phyloP scores from a whole-genome alignment of 345 rosid genomes.

The Linum trigynum region DNA sequence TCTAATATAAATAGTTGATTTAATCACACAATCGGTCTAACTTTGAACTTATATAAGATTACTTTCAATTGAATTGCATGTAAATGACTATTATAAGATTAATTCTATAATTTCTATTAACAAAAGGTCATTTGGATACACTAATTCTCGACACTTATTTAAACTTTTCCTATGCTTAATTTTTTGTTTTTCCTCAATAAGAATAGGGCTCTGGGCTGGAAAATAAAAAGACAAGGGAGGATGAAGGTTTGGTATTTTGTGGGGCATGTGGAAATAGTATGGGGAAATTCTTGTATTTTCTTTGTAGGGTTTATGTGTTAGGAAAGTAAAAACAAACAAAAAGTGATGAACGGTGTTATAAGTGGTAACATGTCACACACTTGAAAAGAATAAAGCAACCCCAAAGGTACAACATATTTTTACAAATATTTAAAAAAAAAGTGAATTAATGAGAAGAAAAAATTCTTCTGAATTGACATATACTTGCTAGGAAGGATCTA shows the following conservation, averaged over 20 bases:
- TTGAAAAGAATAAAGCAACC: constrained; percentile 28
- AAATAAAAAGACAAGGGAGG: neutral
- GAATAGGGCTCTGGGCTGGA: too few relatives aligned
- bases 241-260: constrained; percentile 10
- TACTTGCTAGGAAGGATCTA: constrained; percentile 35
- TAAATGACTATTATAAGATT: too few relatives aligned
- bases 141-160: too few relatives aligned
- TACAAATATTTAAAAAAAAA: constrained; percentile 14
- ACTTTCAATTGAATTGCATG: too few relatives aligned
- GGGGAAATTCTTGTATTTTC: constrained; percentile 13
- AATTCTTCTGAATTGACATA: constrained; percentile 24
- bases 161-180: too few relatives aligned
- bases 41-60: too few relatives aligned
- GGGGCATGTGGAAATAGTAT: neutral
- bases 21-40: too few relatives aligned
- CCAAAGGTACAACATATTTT: constrained; percentile 12
- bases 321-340: constrained; percentile 34
- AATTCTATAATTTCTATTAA: too few relatives aligned
- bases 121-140: too few relatives aligned
- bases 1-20: too few relatives aligned
- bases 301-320: constrained; percentile 10
- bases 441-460: neutral
- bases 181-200: too few relatives aligned
- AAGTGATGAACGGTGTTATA: constrained; percentile 34
- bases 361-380: constrained; percentile 38